These are phyloP conservation scores for Trametes pubescens DNA, from an alignment of 1,284 basidiomycete species.

Conservation along the genomic window DNA sequence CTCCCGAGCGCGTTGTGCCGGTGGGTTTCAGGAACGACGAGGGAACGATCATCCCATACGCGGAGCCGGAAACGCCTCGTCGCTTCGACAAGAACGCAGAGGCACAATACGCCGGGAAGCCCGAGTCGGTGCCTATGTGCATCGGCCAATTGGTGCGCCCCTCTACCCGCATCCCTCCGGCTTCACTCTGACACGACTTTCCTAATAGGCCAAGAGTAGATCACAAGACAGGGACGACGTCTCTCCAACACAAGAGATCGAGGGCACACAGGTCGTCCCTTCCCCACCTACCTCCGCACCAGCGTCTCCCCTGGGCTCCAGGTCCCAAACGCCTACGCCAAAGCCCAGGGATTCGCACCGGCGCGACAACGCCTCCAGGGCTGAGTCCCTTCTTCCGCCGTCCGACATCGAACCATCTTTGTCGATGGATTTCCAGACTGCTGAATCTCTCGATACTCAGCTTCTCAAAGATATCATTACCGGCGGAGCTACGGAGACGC, in stretches of 20 bases:
- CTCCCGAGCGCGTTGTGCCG: constrained; percentile 34
- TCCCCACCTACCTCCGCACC: constrained; percentile 24
- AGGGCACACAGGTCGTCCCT: constrained; percentile 41
- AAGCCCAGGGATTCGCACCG: constrained; percentile 2
- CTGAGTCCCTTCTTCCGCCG: constrained; percentile 43
- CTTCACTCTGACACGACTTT: neutral
- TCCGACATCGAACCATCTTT: constrained; percentile 44
- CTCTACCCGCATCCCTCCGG: neutral
- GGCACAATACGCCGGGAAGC: constrained; percentile 58
- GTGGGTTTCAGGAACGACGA: constrained; percentile 45
- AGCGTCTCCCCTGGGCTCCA: constrained; percentile 22
- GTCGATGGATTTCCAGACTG: constrained; percentile 19
- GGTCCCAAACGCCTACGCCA: constrained; percentile 33
- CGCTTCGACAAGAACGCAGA: constrained; percentile 42
- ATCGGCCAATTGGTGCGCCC: constrained; percentile 62
- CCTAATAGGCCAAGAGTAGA: constrained; percentile 19
- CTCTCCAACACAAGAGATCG: constrained; percentile 35
- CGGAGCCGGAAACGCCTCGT: constrained; percentile 50
- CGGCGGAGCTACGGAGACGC: constrained; percentile 31
- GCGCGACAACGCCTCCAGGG: neutral
- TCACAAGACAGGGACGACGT: constrained; percentile 18
- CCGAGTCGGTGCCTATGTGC: constrained; percentile 60
- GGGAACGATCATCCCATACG: constrained; percentile 41
- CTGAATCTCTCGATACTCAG: constrained; percentile 48
- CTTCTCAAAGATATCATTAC: constrained; percentile 51